Percentiles rank a stretch among this genome's conserved stretches.
phyloP scores from a whole-genome alignment of 192 early-diverging fungal genomes.

The Coemansia sp. region DNA sequence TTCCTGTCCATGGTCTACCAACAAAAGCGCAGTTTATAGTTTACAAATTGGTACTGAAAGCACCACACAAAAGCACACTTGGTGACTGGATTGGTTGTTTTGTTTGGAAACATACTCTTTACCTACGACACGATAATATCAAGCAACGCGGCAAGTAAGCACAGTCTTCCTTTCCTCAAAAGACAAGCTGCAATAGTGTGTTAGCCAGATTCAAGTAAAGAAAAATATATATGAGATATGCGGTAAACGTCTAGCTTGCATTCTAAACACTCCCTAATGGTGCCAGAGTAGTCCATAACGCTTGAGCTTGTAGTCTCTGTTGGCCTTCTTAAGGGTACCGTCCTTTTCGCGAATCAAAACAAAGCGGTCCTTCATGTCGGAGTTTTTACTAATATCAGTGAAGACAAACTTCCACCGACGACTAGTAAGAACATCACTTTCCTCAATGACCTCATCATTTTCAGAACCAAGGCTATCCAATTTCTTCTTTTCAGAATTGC shows the following conservation, averaged over 20 bases:
- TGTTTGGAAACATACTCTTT: slow-evolving; percentile 39
- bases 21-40: slow-evolving; percentile 15
- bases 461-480: slow-evolving; percentile 30
- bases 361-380: slow-evolving; percentile 52
- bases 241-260: neutral
- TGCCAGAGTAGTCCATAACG: slow-evolving; percentile 44
- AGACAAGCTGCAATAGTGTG: neutral
- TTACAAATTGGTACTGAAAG: slow-evolving; percentile 36
- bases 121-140: slow-evolving; percentile 7
- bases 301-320: slow-evolving; percentile 52
- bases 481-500: slow-evolving; percentile 9
- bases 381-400: slow-evolving; percentile 55
- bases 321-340: slow-evolving; percentile 56
- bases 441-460: slow-evolving; percentile 29
- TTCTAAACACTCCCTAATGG: slow-evolving; percentile 11
- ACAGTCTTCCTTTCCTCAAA: neutral
- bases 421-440: slow-evolving; percentile 41
- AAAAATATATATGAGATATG: slow-evolving; percentile 7
- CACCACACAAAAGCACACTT: slow-evolving; percentile 19
- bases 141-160: slow-evolving; percentile 1
- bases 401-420: slow-evolving; percentile 61
- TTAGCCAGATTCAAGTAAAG: neutral
- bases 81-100: slow-evolving; percentile 25
- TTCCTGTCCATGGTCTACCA: slow-evolving; percentile 19
- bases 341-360: slow-evolving; percentile 61